Evolutionary conservation across 768 basidiomycete species (phyloP), one percentile per base, ranked within the genome.

Genomic region (Auricularia sp.): DNA sequence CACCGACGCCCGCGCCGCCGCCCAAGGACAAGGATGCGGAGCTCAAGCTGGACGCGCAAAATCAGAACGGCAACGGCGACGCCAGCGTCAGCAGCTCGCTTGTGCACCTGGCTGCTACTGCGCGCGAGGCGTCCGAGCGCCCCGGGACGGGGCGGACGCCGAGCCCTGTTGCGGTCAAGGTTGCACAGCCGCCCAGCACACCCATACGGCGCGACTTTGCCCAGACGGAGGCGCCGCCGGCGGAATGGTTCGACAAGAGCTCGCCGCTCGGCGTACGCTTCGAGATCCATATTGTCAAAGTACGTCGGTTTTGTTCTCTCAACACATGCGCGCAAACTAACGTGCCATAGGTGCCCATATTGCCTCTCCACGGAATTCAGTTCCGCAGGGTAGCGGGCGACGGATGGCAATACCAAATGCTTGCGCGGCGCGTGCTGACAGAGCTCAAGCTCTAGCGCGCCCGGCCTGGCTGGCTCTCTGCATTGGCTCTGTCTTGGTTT

Each of bases 211-310:
- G 84, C 36, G 89, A 91, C 70, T 86, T 86, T 71, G 79, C 77
- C 5, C 63, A 70, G 35, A 68, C 74, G 13, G 75, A 77, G 11
- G 64, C 68, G 33, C 67, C 74, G 70, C 29, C 69, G 24, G 56
- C 85, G 70, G 85, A 87, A 24, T 72, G 86, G 63, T 89, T 59
- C 34, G 29, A 29, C 16, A 59, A 35, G 34, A 33, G 56, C 34
- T 73, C 72, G 66, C 85, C 85, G 56, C 73, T 98, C 67, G 88
- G 92, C 68, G 96, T 99, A 8, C 84, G 93, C 67, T 99, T 98
- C 75, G 96, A 99, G 76, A 92, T 98, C 66, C 95, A 90, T 73
- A 89, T 99, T 68, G 92, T 99, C 74, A 98, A 98, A 84, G 94
- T 95, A 68, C 16, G 87, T 75, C 44, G 36, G 47, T 5, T 33